phyloP scores from a whole-genome alignment of 2,329 filamentous ascomycete genomes.

The Penicillium paneum region DNA sequence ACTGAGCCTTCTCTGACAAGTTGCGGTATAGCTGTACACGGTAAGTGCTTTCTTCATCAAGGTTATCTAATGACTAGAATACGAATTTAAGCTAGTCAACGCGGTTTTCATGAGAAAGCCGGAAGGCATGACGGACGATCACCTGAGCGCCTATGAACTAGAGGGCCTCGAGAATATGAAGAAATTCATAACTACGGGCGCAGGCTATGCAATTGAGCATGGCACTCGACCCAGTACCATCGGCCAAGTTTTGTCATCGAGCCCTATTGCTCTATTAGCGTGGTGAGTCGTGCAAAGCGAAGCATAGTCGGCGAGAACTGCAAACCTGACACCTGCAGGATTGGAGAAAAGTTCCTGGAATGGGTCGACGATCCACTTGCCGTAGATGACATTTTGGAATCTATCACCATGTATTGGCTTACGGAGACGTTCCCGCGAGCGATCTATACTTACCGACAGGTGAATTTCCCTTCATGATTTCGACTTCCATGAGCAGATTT shows the following conservation, averaged over 20 bases:
- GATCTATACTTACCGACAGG: conserved; percentile 35
- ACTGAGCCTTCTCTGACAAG: neutral
- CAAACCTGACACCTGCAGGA: conserved; percentile 27
- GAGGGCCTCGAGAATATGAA: conserved; percentile 27
- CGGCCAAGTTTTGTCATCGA: conserved; percentile 33
- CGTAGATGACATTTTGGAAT: conserved; percentile 33
- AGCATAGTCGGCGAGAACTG: neutral
- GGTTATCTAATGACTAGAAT: neutral
- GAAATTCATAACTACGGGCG: conserved; percentile 20
- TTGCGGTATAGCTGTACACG: conserved; percentile 24
- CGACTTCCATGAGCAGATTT: neutral
- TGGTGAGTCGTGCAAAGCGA: conserved; percentile 21
- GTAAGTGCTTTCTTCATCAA: conserved; percentile 16
- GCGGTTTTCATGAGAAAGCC: conserved; percentile 27
- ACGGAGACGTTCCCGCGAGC: conserved; percentile 37
- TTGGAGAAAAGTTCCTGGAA: conserved; percentile 39
- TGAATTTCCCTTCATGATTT: conserved; percentile 6
- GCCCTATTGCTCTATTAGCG: conserved; percentile 32
- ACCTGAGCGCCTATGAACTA: conserved; percentile 26
- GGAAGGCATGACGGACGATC: conserved; percentile 20
- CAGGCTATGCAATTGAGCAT: conserved; percentile 30
- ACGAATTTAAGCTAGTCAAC: conserved; percentile 26
- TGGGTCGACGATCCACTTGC: conserved; percentile 37
- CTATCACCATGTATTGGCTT: conserved; percentile 39
- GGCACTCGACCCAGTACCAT: conserved; percentile 35